Base-by-base conservation (phyloP, 129 eudicot species). In the Dittrichia graveolens region DNA sequence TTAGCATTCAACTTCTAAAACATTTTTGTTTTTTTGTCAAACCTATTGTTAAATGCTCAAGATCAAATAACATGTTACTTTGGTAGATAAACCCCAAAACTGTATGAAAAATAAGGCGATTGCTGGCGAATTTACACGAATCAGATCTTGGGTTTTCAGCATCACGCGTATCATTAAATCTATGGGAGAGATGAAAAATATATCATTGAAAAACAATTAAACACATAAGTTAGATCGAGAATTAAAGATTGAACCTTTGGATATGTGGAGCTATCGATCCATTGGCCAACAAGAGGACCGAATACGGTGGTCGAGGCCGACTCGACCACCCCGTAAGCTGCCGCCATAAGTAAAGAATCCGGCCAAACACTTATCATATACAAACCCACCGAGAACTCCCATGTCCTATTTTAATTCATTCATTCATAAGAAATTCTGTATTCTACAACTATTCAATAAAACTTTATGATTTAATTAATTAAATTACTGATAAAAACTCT, bases 291-390 rank as follows among this genome's bases (percentile, higher is more conserved):
- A 6, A 90, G 55, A 31, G 97, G 97, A 65, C 99, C 99, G 37
- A 86, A 90, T 41, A 94, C 58, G 54, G 88, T 83, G 61, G 88
- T 86, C 9, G 99, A 90, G 2, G 97, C 79, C 4, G 93, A 79
- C 80, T 94, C 98, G 6, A 86, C 91, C 80, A 86, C 90, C 9
- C 98, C 98, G 67, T 90, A 94, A 47, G 87, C 75, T 16, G 99
- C 99, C 54, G 97, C 84, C 63, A 94, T 86, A 75, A 94, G 82
- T 80, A 94, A 80, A 10, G 99, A 94, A 62, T 83, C 84, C 40
- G 99, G 99, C 96, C 99, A 87, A 58, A 94, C 49, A 41, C 84
- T 78, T 76, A 94, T 94, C 99, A 94, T 90, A 85, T 94, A 94
- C 76, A 94, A 80, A 47, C 89, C 99, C 7, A 94, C 99, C 19